These are phyloP conservation scores for Craterostigma plantagineum DNA, from an alignment of 257 asterid genomes.

Conservation along the genomic window DNA sequence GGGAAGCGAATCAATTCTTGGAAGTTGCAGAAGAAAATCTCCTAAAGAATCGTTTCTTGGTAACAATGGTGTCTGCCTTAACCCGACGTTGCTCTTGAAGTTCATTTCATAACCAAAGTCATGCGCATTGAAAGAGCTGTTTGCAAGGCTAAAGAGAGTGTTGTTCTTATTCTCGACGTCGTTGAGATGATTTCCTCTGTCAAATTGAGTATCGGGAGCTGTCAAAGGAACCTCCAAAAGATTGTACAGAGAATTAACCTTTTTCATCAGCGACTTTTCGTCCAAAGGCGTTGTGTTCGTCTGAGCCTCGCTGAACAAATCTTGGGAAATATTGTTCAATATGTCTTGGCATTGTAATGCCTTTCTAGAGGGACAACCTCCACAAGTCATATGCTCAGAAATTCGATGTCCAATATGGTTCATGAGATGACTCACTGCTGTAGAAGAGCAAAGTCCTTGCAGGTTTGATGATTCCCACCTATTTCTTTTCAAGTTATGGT, in stretches of 20 bases:
- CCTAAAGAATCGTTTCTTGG: slow-evolving; percentile 49
- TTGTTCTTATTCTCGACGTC: slow-evolving; percentile 13
- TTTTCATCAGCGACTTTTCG: slow-evolving; percentile 65
- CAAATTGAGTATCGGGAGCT: slow-evolving; percentile 17
- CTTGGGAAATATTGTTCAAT: slow-evolving; percentile 13
- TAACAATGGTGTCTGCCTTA: slow-evolving; percentile 12
- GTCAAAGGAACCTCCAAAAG: slow-evolving; percentile 38
- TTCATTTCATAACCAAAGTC: slow-evolving; percentile 14
- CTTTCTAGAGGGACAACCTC: slow-evolving; percentile 30
- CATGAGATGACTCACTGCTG: slow-evolving; percentile 56
- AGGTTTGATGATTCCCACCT: slow-evolving; percentile 16
- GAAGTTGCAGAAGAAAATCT: slow-evolving; percentile 53
- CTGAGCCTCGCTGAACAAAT: slow-evolving; percentile 34
- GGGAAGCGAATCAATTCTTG: slow-evolving; percentile 55
- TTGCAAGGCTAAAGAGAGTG: slow-evolving; percentile 11
- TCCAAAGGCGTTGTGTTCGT: slow-evolving; percentile 33
- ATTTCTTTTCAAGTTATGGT: slow-evolving; percentile 14
- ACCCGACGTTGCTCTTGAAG: slow-evolving; percentile 8
- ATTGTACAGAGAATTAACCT: slow-evolving; percentile 59
- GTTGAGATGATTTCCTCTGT: slow-evolving; percentile 16
- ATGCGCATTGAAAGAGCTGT: slow-evolving; percentile 11
- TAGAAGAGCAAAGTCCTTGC: slow-evolving; percentile 29
- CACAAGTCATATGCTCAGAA: slow-evolving; percentile 47
- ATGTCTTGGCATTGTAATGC: slow-evolving; percentile 39
- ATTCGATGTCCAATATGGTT: slow-evolving; percentile 43